Percentiles rank a stretch among this genome's conserved stretches.
Evolutionary conservation across 495 filamentous ascomycete genomes (phyloP).

Genomic region (Daldinia caldariorum): DNA sequence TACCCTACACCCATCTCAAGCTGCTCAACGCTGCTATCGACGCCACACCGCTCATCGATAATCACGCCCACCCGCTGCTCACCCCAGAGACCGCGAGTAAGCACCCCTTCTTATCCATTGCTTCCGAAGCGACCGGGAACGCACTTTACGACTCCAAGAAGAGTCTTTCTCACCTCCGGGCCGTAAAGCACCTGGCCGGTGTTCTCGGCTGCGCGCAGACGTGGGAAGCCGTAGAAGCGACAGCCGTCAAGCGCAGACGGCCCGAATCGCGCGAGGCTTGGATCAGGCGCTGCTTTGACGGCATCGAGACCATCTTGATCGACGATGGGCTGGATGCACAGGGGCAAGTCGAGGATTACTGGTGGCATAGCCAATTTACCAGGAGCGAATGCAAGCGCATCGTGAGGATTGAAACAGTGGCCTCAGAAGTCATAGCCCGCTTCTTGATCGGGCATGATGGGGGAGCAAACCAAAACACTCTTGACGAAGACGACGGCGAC

Average conservation of each 20-base stretch:
- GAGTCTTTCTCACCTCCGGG: conserved; percentile 75
- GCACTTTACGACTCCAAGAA: conserved; percentile 66
- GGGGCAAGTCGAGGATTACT: conserved; percentile 66
- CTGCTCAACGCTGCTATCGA: conserved; percentile 61
- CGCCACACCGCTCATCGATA: conserved; percentile 82
- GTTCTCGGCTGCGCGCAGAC: conserved; percentile 67
- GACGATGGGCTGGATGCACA: conserved; percentile 76
- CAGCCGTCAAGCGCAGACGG: conserved; percentile 64
- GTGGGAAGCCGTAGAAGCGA: conserved; percentile 70
- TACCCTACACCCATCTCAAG: conserved; percentile 38
- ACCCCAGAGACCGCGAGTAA: conserved; percentile 48
- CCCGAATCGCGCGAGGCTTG: conserved; percentile 67
- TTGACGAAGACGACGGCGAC: no score
- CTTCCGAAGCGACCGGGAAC: conserved; percentile 75
- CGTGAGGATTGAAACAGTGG: conserved; percentile 83
- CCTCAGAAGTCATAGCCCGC: conserved; percentile 66
- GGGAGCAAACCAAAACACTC: no score
- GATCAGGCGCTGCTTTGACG: conserved; percentile 71
- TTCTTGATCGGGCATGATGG: conserved; percentile 15
- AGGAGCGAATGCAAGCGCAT: conserved; percentile 74
- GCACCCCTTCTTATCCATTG: conserved; percentile 73
- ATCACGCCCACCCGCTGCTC: conserved; percentile 80
- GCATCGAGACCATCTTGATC: conserved; percentile 79
- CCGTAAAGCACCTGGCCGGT: conserved; percentile 71
- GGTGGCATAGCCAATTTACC: conserved; percentile 78